Conservation (phyloP, 2,329 filamentous ascomycete species). For the Fusarium coffeatum region DNA sequence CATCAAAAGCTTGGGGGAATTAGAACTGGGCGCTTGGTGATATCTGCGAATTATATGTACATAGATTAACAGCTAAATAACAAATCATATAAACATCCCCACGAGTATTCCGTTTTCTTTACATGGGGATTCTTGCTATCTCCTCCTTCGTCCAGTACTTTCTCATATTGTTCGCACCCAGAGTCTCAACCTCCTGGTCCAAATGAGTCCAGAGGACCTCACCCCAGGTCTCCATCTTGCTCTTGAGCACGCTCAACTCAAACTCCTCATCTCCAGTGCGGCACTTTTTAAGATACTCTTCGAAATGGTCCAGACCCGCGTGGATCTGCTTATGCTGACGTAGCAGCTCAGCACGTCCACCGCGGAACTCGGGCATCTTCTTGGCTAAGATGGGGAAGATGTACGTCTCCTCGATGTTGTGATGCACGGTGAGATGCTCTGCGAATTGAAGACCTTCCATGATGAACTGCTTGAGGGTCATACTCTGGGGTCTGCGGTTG, state of each 20-base stretch:
- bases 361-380: conserved; percentile 81
- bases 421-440: conserved; percentile 78
- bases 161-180: conserved; percentile 86
- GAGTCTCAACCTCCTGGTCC: conserved; percentile 82
- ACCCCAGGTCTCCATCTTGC: conserved; percentile 81
- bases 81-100: background rate
- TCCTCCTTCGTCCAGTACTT: conserved; percentile 83
- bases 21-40: conserved; percentile 18
- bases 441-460: conserved; percentile 75
- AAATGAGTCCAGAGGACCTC: conserved; percentile 84
- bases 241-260: conserved; percentile 69
- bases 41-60: conserved; percentile 11
- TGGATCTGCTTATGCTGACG: conserved; percentile 85
- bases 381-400: conserved; percentile 82
- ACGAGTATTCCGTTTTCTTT: conserved; percentile 24
- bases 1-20: conserved; percentile 5
- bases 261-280: conserved; percentile 70
- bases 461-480: conserved; percentile 78
- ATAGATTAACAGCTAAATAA: conserved; percentile 13
- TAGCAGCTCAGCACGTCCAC: conserved; percentile 68
- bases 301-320: conserved; percentile 74
- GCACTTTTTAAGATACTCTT: conserved; percentile 73
- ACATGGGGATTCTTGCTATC: conserved; percentile 77
- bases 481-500: conserved; percentile 68
- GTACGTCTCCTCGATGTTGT: conserved; percentile 83